These are phyloP conservation scores for Nemania diffusa DNA, from an alignment of 2,329 filamentous ascomycete species.

Conservation along the genomic window DNA sequence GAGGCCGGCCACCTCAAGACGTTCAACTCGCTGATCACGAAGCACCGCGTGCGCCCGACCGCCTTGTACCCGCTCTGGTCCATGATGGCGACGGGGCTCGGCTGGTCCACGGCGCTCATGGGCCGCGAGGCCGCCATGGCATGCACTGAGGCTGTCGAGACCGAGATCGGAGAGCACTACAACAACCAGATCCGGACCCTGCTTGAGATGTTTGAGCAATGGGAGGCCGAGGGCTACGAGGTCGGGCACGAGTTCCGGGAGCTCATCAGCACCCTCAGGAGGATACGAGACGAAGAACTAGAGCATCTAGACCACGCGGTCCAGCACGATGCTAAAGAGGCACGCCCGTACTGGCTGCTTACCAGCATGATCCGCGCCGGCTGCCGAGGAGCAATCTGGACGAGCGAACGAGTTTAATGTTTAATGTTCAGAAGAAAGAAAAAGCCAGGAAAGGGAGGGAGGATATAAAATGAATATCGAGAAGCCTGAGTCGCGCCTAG, in stretches of 20 bases:
- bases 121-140: conserved; percentile 97
- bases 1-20: conserved; percentile 87
- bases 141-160: conserved; percentile 98
- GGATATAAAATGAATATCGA: not conserved
- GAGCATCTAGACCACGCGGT: conserved; percentile 97
- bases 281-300: conserved; percentile 93
- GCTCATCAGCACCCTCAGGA: conserved; percentile 77
- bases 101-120: conserved; percentile 89
- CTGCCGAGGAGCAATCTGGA: conserved; percentile 91
- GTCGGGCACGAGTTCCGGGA: conserved; percentile 80
- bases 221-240: conserved; percentile 81
- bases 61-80: conserved; percentile 93
- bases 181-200: conserved; percentile 88
- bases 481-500: not conserved
- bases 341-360: conserved; percentile 87
- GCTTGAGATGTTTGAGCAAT: conserved; percentile 81
- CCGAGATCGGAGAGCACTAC: conserved; percentile 96
- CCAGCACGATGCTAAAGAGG: conserved; percentile 90
- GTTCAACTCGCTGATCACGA: conserved; percentile 85
- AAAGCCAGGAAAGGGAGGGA: not conserved
- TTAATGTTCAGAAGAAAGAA: not conserved
- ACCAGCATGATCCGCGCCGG: conserved; percentile 90
- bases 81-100: conserved; percentile 79
- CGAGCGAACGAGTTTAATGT: conserved; percentile 77
- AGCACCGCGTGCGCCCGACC: conserved; percentile 90